Percentiles rank a stretch among this genome's conserved stretches.
phyloP scores from a whole-genome alignment of 2,329 filamentous ascomycete genomes.

The Emergomyces pasteurianus region DNA sequence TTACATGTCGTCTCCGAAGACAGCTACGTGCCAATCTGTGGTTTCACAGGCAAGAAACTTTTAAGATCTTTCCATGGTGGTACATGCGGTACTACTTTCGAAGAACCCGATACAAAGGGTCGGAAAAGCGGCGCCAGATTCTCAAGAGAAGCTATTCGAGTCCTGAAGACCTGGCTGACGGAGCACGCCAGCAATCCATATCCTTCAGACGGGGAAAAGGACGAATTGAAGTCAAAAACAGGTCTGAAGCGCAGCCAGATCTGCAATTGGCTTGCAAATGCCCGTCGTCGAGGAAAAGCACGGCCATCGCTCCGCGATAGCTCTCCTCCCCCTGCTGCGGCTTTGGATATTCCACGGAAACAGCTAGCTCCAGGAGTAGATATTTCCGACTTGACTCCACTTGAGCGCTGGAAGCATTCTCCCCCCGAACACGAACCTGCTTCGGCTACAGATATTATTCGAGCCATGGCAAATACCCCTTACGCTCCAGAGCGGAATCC shows the following conservation, averaged over 20 bases:
- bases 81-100: conserved; percentile 15
- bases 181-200: conserved; percentile 75
- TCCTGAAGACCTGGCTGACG: conserved; percentile 74
- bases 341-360: conserved; percentile 60
- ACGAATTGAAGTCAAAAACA: conserved; percentile 63
- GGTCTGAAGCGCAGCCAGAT: conserved; percentile 76
- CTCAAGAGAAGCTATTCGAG: conserved; percentile 64
- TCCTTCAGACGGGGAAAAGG: conserved; percentile 77
- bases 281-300: conserved; percentile 69
- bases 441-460: conserved; percentile 50
- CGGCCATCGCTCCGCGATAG: conserved; percentile 50
- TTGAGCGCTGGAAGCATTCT: conserved; percentile 58
- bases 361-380: conserved; percentile 41
- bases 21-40: conserved; percentile 25
- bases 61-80: conserved; percentile 30
- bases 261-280: conserved; percentile 86
- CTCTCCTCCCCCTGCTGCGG: conserved; percentile 57
- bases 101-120: conserved; percentile 26
- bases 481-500: conserved; percentile 23
- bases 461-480: conserved; percentile 41
- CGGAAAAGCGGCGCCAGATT: conserved; percentile 65
- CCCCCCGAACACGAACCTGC: conserved; percentile 60
- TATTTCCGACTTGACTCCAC: conserved; percentile 45
- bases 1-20: conserved; percentile 35
- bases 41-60: conserved; percentile 28